Base-by-base conservation (phyloP, 2,329 filamentous ascomycete species). In the Sphaerulina vaccinii region DNA sequence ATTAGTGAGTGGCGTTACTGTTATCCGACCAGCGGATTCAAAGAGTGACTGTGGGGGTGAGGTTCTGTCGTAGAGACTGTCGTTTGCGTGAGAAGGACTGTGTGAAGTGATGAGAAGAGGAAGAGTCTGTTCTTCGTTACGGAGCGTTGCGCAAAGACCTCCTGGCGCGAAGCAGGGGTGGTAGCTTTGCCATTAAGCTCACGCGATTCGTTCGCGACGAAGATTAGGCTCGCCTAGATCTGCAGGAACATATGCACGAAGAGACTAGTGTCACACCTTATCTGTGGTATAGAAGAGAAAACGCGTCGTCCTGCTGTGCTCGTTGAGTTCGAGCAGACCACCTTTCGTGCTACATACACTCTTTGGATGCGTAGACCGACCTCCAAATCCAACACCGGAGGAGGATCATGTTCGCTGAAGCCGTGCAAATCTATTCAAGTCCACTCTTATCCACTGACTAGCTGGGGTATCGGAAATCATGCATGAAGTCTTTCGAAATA, bases 11-110 rank as follows among this genome's bases (percentile, higher is more conserved):
- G 18, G 33, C 24, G 38, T 38, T 18, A 51, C 35, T 38, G 54
- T 40, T 35, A 49, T 51, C 51, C 54, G 54, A 46, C 54, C 54
- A 27, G 54, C 54, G 49, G 49, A 52, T 44, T 39, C 13, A 54
- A 54, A 18, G 51, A 57, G 48, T 42, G 54, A 51, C 54, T 56
- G 42, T 45, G 41, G n/a, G n/a, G n/a, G 29, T 53, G 49, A 45
- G 33, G 23, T 29, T 43, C n/a, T n/a, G n/a, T n/a, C 8, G 39
- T 29, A 50, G 33, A 29, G 48, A 50, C 27, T n/a, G 48, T 50
- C 39, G 7, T 16, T 18, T 42, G 38, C 24, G 47, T 18, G 21
- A n/a, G 18, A 15, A 32, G 15, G 32, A 18, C n/a, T 29, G 37
- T 15, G n/a, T 16, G 27, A 15, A 18, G n/a, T n/a, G n/a, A n/a